Evolutionary conservation across 2,329 filamentous ascomycete genomes (phyloP).

Genomic region (Curvularia eragrostidis): DNA sequence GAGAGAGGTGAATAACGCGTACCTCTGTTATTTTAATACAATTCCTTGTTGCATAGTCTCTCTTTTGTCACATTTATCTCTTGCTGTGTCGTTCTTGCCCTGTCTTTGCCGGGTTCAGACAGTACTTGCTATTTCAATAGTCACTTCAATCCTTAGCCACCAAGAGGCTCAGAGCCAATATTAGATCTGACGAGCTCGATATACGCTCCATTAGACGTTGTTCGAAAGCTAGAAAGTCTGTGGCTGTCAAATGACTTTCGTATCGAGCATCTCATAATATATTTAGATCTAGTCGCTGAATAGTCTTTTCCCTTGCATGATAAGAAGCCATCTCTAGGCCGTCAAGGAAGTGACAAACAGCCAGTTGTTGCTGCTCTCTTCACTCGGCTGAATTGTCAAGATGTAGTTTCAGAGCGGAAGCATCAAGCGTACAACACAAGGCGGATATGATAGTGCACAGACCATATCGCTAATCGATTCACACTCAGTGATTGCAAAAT

Average conservation of each 20-base stretch:
- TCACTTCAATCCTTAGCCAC: background rate
- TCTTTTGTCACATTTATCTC: background rate
- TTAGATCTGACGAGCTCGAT: too few relatives aligned
- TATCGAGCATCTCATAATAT: background rate
- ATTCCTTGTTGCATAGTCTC: background rate
- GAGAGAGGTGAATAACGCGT: background rate
- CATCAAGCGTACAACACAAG: background rate
- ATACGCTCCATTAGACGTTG: too few relatives aligned
- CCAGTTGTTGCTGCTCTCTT: background rate
- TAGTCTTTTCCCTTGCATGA: background rate
- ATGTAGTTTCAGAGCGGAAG: background rate
- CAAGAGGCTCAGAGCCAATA: too few relatives aligned
- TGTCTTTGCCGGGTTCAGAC: background rate
- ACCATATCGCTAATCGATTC: background rate
- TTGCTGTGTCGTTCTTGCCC: background rate
- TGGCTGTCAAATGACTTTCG: too few relatives aligned
- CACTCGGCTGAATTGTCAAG: background rate
- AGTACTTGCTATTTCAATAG: background rate
- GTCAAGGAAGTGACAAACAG: too few relatives aligned
- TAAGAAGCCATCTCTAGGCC: too few relatives aligned
- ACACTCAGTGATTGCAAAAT: background rate
- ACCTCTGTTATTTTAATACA: background rate
- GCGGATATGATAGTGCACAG: background rate
- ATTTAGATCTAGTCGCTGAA: background rate
- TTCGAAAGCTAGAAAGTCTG: too few relatives aligned